Base-by-base conservation (phyloP, 1,284 basidiomycete genomes). In the Cerrena zonata region DNA sequence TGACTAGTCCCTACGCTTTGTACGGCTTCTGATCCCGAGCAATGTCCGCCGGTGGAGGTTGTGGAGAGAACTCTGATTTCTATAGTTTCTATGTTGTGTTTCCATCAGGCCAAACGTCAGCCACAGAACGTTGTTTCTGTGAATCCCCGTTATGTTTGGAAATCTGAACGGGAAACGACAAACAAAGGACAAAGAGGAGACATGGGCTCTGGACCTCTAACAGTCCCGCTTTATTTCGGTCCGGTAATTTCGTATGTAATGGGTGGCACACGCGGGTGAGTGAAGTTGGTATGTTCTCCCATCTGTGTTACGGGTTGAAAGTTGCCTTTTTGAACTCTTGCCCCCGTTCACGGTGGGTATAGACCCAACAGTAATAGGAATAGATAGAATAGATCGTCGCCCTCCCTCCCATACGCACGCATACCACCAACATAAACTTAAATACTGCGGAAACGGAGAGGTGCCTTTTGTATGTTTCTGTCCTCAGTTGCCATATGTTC, bases 81-180 rank as follows among this genome's bases (percentile, higher is more conserved):
- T 22, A 42, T 42, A 42, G n/a, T 22, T 42, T 22, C 39, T 40
- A 40, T 40, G 39, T 40, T 40, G 13, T 40, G n/a, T 40, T 40
- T 40, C 39, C 39, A 40, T 40, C 39, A 40, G 39, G 39, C 21
- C 39, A 22, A n/a, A 34, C 15, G 13, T 40, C 13, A 40, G 41
- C 41, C 41, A 42, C 21, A 10, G 19, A 22, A 23, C 41, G 41
- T 23, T 42, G 41, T 34, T 34, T 34, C 30, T 34, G 30, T 34
- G 30, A 34, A 34, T 34, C 30, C 7, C 30, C 30, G 30, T 34
- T 15, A 34, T 7, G 30, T 34, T 34, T 34, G 30, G 30, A 34
- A 34, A 34, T 15, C 15, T 34, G n/a, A n/a, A n/a, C 15, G 30
- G 30, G 15, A 34, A 7, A 15, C 30, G 30, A 34, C 30, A 7